phyloP scores from a whole-genome alignment of 2,329 filamentous ascomycete species.

The Calonectria henricotiae region DNA sequence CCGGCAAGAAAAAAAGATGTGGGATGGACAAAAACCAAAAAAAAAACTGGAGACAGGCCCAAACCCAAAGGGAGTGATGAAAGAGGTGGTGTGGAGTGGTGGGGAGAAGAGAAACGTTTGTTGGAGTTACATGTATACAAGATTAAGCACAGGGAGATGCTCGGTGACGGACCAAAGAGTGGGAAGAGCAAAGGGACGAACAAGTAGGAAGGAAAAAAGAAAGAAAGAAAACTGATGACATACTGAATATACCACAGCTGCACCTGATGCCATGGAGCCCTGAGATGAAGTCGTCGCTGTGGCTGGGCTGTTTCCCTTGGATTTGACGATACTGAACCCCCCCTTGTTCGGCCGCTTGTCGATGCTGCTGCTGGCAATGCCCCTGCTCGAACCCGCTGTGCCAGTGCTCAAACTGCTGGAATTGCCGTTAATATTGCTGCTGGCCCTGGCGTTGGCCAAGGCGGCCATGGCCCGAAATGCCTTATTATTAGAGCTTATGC shows the following conservation, averaged over 20 bases:
- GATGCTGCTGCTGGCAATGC: conserved; percentile 17
- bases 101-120: conserved; percentile 15
- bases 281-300: conserved; percentile 15
- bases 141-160: background rate
- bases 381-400: background rate
- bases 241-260: conserved; percentile 20
- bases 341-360: conserved; percentile 19
- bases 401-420: conserved; percentile 21
- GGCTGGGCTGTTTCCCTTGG: conserved; percentile 26
- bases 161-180: conserved; percentile 2
- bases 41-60: conserved; percentile 10
- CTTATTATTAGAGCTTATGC: conserved; percentile 33
- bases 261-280: background rate
- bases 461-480: conserved; percentile 28
- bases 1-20: conserved; percentile 18
- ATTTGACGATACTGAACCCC: conserved; percentile 21
- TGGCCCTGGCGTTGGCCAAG: conserved; percentile 26
- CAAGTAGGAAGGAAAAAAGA: background rate
- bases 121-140: conserved; percentile 23
- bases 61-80: conserved; percentile 15
- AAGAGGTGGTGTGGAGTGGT: conserved; percentile 6
- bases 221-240: background rate
- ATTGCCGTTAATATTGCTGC: conserved; percentile 14
- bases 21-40: conserved; percentile 2
- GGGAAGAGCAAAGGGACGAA: background rate